A percentile compares a stretch with the other conserved stretches of the same genome.
Evolutionary conservation across 2,329 filamentous ascomycete species (phyloP).

Genomic region (Didymella pinodella): DNA sequence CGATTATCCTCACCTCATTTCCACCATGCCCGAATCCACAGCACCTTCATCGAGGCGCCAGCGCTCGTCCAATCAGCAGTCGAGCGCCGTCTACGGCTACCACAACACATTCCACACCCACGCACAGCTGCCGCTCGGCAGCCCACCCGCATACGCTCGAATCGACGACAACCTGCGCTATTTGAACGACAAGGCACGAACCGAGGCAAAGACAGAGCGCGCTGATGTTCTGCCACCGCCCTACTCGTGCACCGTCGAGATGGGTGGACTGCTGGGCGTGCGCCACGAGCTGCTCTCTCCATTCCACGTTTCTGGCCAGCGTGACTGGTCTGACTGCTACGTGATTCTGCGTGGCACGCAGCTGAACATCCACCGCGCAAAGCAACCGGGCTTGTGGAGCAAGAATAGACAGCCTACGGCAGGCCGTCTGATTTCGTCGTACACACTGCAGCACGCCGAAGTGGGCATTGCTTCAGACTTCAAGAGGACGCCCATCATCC

Average conservation of each 20-base stretch:
- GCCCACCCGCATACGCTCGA: conserved; percentile 45
- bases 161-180: conserved; percentile 36
- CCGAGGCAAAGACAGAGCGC: conserved; percentile 29
- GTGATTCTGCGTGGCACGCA: conserved; percentile 73
- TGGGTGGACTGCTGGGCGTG: conserved; percentile 53
- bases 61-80: conserved; percentile 31
- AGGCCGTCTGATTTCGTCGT: conserved; percentile 69
- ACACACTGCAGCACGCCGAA: conserved; percentile 77
- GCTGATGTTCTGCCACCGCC: conserved; percentile 38
- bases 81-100: conserved; percentile 49
- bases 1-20: conserved; percentile 4
- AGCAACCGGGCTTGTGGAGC: conserved; percentile 58
- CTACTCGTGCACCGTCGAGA: conserved; percentile 49
- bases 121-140: conserved; percentile 35
- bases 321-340: conserved; percentile 70
- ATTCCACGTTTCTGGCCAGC: conserved; percentile 67
- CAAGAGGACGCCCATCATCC: conserved; percentile 62
- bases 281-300: conserved; percentile 73
- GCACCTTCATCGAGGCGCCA: conserved; percentile 19
- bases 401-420: conserved; percentile 62
- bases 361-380: conserved; percentile 70
- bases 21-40: conserved; percentile 17
- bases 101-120: conserved; percentile 55
- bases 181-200: conserved; percentile 34
- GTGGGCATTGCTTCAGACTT: conserved; percentile 78